Percentiles rank a stretch among this genome's conserved stretches.
phyloP scores from a whole-genome alignment of 1,284 basidiomycete genomes.

The Mrakiaceae sp. region DNA sequence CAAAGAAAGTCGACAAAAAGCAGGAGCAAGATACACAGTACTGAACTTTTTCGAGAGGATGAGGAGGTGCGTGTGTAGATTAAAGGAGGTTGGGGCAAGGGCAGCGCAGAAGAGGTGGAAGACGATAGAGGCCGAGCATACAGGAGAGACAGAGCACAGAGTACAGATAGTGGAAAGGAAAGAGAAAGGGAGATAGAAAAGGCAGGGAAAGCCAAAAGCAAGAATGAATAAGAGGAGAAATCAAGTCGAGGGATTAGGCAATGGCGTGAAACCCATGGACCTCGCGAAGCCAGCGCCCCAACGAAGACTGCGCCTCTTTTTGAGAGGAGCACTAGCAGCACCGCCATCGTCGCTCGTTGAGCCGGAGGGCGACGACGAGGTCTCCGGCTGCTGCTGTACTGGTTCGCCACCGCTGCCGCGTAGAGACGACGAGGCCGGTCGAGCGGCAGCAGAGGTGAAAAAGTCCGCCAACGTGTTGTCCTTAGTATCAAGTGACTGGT shows the following conservation, averaged over 20 bases:
- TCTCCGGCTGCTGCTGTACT: not conserved
- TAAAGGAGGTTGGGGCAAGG: too few relatives aligned
- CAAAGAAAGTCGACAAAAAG: too few relatives aligned
- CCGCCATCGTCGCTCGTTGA: conserved; percentile 3
- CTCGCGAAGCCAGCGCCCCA: not conserved
- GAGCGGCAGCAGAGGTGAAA: too few relatives aligned
- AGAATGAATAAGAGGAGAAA: not conserved
- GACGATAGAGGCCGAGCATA: too few relatives aligned
- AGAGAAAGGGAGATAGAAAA: not conserved
- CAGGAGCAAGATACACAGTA: too few relatives aligned
- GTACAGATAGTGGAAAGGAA: not conserved
- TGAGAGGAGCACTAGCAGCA: not conserved
- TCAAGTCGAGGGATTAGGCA: not conserved
- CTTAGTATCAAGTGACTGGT: too few relatives aligned
- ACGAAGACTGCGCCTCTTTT: not conserved
- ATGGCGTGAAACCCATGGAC: not conserved
- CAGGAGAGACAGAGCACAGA: not conserved
- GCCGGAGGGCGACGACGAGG: not conserved
- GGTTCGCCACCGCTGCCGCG: not conserved
- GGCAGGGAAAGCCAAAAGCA: not conserved
- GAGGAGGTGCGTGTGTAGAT: too few relatives aligned
- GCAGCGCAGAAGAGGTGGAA: too few relatives aligned
- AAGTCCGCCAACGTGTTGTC: too few relatives aligned
- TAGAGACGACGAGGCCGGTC: not conserved
- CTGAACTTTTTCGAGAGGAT: too few relatives aligned